Percentiles rank a stretch among this genome's conserved stretches.
phyloP scores from a whole-genome alignment of 2,329 filamentous ascomycete genomes.

The Fusarium redolens region DNA sequence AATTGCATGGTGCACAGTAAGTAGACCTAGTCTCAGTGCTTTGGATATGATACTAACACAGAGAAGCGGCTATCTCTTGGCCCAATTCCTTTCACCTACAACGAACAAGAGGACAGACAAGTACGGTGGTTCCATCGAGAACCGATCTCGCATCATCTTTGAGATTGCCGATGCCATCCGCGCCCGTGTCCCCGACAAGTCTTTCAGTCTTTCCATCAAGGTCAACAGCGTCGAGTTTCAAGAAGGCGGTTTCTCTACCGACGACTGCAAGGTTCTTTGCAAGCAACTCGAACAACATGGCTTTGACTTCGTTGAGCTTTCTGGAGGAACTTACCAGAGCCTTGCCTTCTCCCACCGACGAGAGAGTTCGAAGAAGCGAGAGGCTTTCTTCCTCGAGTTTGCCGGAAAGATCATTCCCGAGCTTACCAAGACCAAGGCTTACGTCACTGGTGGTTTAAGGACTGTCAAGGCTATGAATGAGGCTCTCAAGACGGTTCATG shows the following conservation, averaged over 20 bases:
- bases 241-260: slow-evolving; percentile 62
- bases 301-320: slow-evolving; percentile 70
- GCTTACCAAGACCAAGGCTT: slow-evolving; percentile 63
- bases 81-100: slow-evolving; percentile 62
- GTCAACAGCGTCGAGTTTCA: slow-evolving; percentile 69
- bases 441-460: slow-evolving; percentile 69
- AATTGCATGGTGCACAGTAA: slow-evolving; percentile 63
- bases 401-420: slow-evolving; percentile 62
- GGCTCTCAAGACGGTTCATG: slow-evolving; percentile 68
- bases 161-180: slow-evolving; percentile 56
- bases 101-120: slow-evolving; percentile 64
- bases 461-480: slow-evolving; percentile 67
- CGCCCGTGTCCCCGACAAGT: slow-evolving; percentile 40
- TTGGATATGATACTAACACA: not conserved
- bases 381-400: slow-evolving; percentile 71
- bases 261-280: slow-evolving; percentile 63
- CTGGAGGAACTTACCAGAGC: slow-evolving; percentile 69
- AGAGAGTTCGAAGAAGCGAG: slow-evolving; percentile 65
- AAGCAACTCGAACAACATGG: slow-evolving; percentile 58
- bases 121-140: slow-evolving; percentile 58
- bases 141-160: slow-evolving; percentile 58
- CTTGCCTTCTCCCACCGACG: slow-evolving; percentile 62
- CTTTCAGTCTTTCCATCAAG: slow-evolving; percentile 65
- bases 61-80: slow-evolving; percentile 60
- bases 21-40: not conserved